These are phyloP conservation scores for Wickerhamiella nectarea DNA, from an alignment of 805 yeast genomes.

Conservation along the genomic window DNA sequence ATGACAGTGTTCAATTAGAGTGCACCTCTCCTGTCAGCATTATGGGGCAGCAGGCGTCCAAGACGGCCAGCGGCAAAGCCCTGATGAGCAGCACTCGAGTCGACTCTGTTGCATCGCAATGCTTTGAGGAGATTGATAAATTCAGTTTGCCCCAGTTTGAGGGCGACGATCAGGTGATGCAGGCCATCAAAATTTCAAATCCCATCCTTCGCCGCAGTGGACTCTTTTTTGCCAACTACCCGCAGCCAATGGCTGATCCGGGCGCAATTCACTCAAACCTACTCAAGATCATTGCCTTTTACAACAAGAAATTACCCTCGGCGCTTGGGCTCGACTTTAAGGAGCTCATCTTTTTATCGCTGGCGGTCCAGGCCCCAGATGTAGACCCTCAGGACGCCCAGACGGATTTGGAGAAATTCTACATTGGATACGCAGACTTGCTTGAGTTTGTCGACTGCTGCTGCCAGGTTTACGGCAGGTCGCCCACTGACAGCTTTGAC, in stretches of 20 bases:
- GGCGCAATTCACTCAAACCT: not conserved
- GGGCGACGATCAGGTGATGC: slow-evolving; percentile 3
- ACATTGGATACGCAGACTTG: slow-evolving; percentile 16
- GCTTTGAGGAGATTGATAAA: slow-evolving; percentile 3
- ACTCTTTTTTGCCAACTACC: slow-evolving; percentile 9
- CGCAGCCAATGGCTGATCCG: not conserved
- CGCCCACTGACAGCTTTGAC: slow-evolving; percentile 9
- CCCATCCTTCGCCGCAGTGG: slow-evolving; percentile 15
- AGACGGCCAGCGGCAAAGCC: not conserved
- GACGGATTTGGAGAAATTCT: slow-evolving; percentile 5
- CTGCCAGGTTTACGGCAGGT: slow-evolving; percentile 15
- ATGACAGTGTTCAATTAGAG: not conserved
- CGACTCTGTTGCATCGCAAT: not conserved
- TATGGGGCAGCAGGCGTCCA: slow-evolving; percentile 7
- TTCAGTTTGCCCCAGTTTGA: not conserved
- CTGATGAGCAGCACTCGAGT: not conserved
- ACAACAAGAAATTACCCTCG: slow-evolving; percentile 13
- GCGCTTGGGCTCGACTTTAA: slow-evolving; percentile 3
- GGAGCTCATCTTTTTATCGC: slow-evolving; percentile 13
- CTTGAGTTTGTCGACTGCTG: slow-evolving; percentile 11
- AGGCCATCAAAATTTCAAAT: not conserved
- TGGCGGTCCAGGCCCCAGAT: slow-evolving; percentile 6
- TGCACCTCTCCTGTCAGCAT: not conserved
- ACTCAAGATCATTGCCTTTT: slow-evolving; percentile 12
- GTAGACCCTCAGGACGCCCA: not conserved